Evolutionary conservation across 1,139 yeast genomes (phyloP), one percentile per base, ranked within the genome.

Genomic region (Geotrichum aggregatum): DNA sequence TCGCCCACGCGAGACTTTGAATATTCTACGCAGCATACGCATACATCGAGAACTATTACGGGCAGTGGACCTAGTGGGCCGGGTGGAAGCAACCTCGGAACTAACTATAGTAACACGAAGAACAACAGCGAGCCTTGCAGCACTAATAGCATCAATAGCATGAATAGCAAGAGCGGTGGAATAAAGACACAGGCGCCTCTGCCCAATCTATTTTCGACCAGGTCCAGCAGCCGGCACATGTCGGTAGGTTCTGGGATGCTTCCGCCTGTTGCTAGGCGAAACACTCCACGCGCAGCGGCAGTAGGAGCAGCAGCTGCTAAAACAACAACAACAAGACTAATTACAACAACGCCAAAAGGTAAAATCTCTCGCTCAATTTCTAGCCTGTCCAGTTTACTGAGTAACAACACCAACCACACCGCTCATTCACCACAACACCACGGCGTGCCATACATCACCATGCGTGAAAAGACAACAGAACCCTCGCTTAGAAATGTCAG

Each of bases 181-280:
- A 41, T 41, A 35, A 26, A 30, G 22, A 24, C 5, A 8, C 8
- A 34, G 6, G 24, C 44, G 8, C 33, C 33, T 10, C 7, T 41
- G 34, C 44, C 44, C 3, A 41, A 48, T 35, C 19, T 48, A 14
- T 48, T 48, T 24, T 8, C 47, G 5, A 34, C 43, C 26, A 41
- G 43, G 39, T 18, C 36, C 14, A 24, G 28, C 13, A 38, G n/a
- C 26, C 35, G 47, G n/a, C 46, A 42, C 21, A 10, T n/a, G 13
- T 22, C 38, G 18, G 39, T 31, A 5, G 24, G 35, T 13, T 33
- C 47, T 22, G 46, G 47, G n/a, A 30, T 34, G 36, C 46, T 34
- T n/a, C 51, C 42, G 21, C 51, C 51, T 6, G 51, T 48, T 35
- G 44, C 47, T 6, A n/a, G 16, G 3, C 39, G 47, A 34, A 43